phyloP scores from a whole-genome alignment of 2,329 filamentous ascomycete species.

The Fusarium denticulatum region DNA sequence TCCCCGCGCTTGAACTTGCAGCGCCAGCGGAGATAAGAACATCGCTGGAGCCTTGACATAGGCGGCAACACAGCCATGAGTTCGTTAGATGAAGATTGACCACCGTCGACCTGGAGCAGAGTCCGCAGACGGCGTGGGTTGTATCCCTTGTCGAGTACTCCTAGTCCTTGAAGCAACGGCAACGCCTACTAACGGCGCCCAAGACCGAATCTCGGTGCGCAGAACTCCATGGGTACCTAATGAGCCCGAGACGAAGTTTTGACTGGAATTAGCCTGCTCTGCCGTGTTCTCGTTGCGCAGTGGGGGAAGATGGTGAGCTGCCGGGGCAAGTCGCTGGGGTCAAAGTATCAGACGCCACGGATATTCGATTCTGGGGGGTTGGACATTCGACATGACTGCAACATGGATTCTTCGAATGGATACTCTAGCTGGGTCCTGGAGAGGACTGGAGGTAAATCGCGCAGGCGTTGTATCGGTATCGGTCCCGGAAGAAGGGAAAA shows the following conservation, averaged over 20 bases:
- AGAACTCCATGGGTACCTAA: background rate
- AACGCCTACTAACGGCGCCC: background rate
- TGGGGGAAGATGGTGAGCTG: background rate
- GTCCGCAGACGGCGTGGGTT: too few species aligned
- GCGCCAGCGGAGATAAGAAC: background rate
- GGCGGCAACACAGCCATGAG: too few species aligned
- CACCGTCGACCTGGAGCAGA: background rate
- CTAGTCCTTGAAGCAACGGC: background rate
- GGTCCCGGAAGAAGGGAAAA: background rate
- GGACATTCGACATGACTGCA: background rate
- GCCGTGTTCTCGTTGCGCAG: background rate
- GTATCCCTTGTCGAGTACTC: background rate
- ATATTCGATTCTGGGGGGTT: background rate
- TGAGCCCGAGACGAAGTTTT: background rate
- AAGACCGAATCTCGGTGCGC: too few species aligned
- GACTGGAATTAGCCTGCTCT: background rate
- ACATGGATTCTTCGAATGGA: too few species aligned
- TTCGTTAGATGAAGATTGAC: background rate
- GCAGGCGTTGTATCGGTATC: background rate
- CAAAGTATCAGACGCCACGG: background rate
- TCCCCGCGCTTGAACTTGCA: background rate
- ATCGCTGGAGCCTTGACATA: background rate
- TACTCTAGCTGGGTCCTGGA: background rate
- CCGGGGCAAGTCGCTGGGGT: background rate
- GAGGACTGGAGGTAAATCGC: background rate